phyloP scores from a whole-genome alignment of 2,329 filamentous ascomycete species.

The Parafenestella ontariensis region DNA sequence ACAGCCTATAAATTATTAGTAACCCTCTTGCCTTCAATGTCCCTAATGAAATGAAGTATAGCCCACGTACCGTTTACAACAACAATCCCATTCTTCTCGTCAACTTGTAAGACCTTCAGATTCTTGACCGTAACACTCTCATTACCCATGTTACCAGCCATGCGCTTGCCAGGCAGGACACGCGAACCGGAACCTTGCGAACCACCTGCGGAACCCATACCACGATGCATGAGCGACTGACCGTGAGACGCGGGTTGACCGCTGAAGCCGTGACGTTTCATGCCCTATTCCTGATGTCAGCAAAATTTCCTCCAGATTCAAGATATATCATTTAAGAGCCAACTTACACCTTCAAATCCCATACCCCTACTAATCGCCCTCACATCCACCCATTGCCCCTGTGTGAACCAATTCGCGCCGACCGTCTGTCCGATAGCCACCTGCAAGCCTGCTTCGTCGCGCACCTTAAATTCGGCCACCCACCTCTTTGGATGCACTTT shows the following conservation, averaged over 20 bases:
- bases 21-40: not conserved
- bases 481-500: conserved; percentile 83
- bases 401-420: conserved; percentile 86
- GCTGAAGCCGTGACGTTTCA: conserved; percentile 92
- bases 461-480: conserved; percentile 87
- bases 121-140: conserved; percentile 90
- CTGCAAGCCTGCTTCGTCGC: conserved; percentile 72
- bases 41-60: not conserved
- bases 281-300: conserved; percentile 61
- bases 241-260: conserved; percentile 94
- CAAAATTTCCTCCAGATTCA: not conserved
- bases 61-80: conserved; percentile 75
- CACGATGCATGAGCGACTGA: conserved; percentile 92
- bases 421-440: conserved; percentile 77
- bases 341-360: conserved; percentile 81
- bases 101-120: conserved; percentile 85
- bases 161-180: conserved; percentile 95
- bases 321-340: not conserved
- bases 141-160: conserved; percentile 95
- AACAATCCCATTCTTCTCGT: conserved; percentile 84
- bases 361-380: conserved; percentile 80
- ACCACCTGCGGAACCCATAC: conserved; percentile 87
- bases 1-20: conserved; percentile 56
- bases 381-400: conserved; percentile 90
- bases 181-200: conserved; percentile 91